phyloP scores from a whole-genome alignment of 2,329 filamentous ascomycete genomes.

The Graphiopsis chlorocephala region DNA sequence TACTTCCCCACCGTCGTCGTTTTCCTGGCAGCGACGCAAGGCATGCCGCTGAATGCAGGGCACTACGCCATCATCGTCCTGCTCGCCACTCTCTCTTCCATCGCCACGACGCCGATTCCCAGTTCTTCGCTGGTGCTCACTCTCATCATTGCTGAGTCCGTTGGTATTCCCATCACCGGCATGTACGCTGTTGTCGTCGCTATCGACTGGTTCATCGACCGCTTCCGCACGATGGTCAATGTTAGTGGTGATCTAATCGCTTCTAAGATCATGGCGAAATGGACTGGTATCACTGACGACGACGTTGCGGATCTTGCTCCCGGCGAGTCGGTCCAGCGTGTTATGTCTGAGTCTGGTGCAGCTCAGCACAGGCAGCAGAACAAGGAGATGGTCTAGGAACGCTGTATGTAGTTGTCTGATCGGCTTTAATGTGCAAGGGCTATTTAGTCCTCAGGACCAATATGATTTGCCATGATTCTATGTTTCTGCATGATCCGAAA shows the following conservation, averaged over 20 bases:
- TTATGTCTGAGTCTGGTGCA: conserved; percentile 1
- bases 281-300: conserved; percentile 38
- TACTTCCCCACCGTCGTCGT: conserved; percentile 55
- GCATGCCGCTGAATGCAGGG: conserved; percentile 41
- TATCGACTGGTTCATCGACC: conserved; percentile 57
- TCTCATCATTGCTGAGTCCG: conserved; percentile 50
- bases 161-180: conserved; percentile 46
- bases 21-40: conserved; percentile 53
- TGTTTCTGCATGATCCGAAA: background rate
- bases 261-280: conserved; percentile 39
- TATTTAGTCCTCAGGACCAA: background rate
- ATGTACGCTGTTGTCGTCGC: conserved; percentile 55
- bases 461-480: background rate
- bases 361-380: conserved; percentile 3
- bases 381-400: conserved; percentile 2
- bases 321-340: background rate
- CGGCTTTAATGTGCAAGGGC: background rate
- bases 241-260: conserved; percentile 53
- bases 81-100: conserved; percentile 51
- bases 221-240: conserved; percentile 53
- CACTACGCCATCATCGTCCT: conserved; percentile 52
- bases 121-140: conserved; percentile 52
- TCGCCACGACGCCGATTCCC: conserved; percentile 55
- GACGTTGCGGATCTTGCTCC: conserved; percentile 5
- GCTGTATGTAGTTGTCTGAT: background rate